phyloP scores from a whole-genome alignment of 768 basidiomycete genomes.

The Mycena belliarum region DNA sequence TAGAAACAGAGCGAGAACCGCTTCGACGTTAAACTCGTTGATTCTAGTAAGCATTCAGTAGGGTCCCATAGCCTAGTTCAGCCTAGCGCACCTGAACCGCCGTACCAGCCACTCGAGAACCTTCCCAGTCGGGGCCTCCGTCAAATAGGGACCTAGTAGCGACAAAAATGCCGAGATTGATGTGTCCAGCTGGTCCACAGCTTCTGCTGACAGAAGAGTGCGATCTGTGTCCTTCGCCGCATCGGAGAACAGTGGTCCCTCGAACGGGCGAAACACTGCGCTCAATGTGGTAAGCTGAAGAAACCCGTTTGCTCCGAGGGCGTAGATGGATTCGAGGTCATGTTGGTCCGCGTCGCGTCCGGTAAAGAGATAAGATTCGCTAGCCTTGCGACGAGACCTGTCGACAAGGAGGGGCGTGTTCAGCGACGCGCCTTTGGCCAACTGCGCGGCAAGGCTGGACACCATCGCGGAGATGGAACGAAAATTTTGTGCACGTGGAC shows the following conservation, averaged over 20 bases:
- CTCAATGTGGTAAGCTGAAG: slow-evolving; percentile 68
- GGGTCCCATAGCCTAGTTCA: not conserved
- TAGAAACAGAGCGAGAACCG: slow-evolving; percentile 77
- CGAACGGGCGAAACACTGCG: slow-evolving; percentile 57
- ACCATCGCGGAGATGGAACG: slow-evolving; percentile 37
- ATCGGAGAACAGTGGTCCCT: slow-evolving; percentile 79
- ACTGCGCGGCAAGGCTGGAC: slow-evolving; percentile 79
- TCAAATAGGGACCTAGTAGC: slow-evolving; percentile 76
- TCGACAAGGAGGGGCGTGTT: slow-evolving; percentile 75
- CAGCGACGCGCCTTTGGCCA: slow-evolving; percentile 76
- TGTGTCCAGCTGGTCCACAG: slow-evolving; percentile 62
- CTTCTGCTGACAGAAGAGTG: slow-evolving; percentile 67
- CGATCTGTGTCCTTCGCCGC: slow-evolving; percentile 74
- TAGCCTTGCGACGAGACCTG: slow-evolving; percentile 58
- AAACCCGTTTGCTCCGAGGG: slow-evolving; percentile 78
- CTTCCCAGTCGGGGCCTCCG: slow-evolving; percentile 79
- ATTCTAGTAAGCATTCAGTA: slow-evolving; percentile 52
- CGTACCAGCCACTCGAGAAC: slow-evolving; percentile 94
- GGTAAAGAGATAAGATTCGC: slow-evolving; percentile 88
- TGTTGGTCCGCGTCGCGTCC: slow-evolving; percentile 80
- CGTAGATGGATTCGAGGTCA: slow-evolving; percentile 84
- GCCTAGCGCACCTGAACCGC: slow-evolving; percentile 72
- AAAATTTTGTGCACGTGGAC: not conserved
- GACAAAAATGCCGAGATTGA: slow-evolving; percentile 63
- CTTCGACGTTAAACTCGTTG: slow-evolving; percentile 88